Base-by-base conservation (phyloP, 306 rosid species). In the Fragaria ananassa region DNA sequence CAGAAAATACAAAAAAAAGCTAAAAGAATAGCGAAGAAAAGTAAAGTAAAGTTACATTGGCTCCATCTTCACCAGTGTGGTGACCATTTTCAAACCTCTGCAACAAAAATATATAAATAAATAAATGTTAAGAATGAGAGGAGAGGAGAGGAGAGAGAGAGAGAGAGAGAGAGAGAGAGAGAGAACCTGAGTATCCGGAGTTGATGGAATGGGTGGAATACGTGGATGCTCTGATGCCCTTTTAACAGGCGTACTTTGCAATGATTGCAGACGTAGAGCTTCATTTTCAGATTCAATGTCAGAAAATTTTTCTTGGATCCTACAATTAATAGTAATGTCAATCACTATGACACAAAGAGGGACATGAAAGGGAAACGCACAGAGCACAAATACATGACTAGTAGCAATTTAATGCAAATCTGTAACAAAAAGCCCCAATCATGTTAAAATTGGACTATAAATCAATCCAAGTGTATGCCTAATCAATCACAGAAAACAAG, bases 271-370 rank as follows among this genome's bases (percentile, higher is more conserved):
- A 78, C 93, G 91, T 80, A 96, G 98, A 83, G 84, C 82, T 90
- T 89, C 90, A 78, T 96, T 96, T 85, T 96, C 96, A 54, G 93
- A 74, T 83, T 96, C 96, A 73, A 91, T 83, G 75, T 88, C 97
- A 15, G 89, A 87, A 81, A 91, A 89, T 76, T 87, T 96, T 72
- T 96, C 97, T 89, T 93, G 97, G 77, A 96, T 93, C 93, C 99
- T 96, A 85, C 62, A n/a, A 78, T 76, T 44, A 75, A 70, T 47
- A 79, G 78, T 80, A 18, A 51, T 51, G 80, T 49, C 39, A 57
- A 77, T 82, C 78, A 80, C 11, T 10, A 78, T 79, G 84, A 76
- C 75, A 81, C 70, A 71, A 78, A 78, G 19, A 51, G 7, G 23
- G 72, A 37, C n/a, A 31, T n/a, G 29, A 19, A 51, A 41, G 31